Evolutionary conservation across 1,139 yeast genomes (phyloP).

Genomic region (Debaryomycetaceae sp.): DNA sequence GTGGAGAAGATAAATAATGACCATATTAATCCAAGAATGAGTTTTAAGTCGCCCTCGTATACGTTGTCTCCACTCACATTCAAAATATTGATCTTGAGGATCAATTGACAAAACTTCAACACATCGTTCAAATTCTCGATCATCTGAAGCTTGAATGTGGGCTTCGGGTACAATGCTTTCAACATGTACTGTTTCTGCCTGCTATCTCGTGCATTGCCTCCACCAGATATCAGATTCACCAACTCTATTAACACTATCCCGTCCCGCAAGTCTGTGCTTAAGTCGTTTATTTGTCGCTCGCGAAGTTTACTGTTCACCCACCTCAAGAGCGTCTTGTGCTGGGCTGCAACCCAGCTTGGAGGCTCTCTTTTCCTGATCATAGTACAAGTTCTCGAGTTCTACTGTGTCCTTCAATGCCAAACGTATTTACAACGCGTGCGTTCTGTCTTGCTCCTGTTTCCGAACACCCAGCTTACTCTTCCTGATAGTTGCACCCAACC

Average conservation of each 20-base stretch:
- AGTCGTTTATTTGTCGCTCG: slow-evolving; percentile 21
- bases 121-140: slow-evolving; percentile 60
- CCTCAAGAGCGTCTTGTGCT: slow-evolving; percentile 44
- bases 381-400: not conserved
- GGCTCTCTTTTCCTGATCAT: not conserved
- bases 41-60: slow-evolving; percentile 59
- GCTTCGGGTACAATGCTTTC: slow-evolving; percentile 40
- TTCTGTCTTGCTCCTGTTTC: too few species aligned
- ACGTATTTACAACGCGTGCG: too few species aligned
- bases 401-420: too few species aligned
- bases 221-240: slow-evolving; percentile 29
- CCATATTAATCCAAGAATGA: slow-evolving; percentile 68
- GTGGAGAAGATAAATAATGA: slow-evolving; percentile 53
- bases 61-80: slow-evolving; percentile 70
- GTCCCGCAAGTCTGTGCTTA: slow-evolving; percentile 32
- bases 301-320: slow-evolving; percentile 43
- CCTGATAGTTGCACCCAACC: too few species aligned
- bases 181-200: slow-evolving; percentile 22
- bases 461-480: too few species aligned
- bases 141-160: slow-evolving; percentile 56
- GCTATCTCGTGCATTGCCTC: slow-evolving; percentile 11
- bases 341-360: slow-evolving; percentile 42
- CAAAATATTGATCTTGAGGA: slow-evolving; percentile 49
- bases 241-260: slow-evolving; percentile 40
- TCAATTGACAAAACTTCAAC: slow-evolving; percentile 51